Evolutionary conservation across 352 stramenopile genomes (phyloP).

Genomic region (Plasmopara muralis): DNA sequence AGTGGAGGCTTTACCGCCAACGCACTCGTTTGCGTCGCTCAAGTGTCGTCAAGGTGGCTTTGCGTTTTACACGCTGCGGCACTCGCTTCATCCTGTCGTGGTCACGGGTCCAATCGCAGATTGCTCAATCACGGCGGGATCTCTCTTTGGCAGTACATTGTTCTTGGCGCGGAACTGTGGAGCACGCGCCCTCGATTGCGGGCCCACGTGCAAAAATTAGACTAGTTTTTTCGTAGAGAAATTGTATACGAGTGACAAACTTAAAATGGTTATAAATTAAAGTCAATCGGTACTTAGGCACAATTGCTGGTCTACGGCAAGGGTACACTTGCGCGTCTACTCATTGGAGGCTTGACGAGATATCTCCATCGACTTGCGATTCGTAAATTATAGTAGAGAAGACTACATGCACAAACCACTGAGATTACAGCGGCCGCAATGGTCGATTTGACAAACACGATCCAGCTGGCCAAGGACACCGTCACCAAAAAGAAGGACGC

Average conservation of each 20-base stretch:
- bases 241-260: too few species aligned
- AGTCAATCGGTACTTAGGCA: too few species aligned
- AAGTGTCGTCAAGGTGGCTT: constrained; percentile 66
- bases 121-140: constrained; percentile 64
- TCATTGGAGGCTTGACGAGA: constrained; percentile 47
- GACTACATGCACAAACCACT: constrained; percentile 31
- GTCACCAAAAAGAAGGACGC: constrained; percentile 58
- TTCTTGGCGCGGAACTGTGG: constrained; percentile 68
- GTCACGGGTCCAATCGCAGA: constrained; percentile 77
- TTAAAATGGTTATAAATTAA: too few species aligned
- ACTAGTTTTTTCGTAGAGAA: not conserved
- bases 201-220: constrained; percentile 18
- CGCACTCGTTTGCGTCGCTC: constrained; percentile 58
- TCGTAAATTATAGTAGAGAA: constrained; percentile 62
- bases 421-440: constrained; percentile 41
- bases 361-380: constrained; percentile 69
- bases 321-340: too few species aligned
- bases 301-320: too few species aligned
- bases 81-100: constrained; percentile 67
- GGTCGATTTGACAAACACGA: constrained; percentile 48
- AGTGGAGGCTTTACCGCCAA: constrained; percentile 32
- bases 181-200: constrained; percentile 33
- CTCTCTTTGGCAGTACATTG: constrained; percentile 72
- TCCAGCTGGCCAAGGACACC: constrained; percentile 50
- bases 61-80: constrained; percentile 71